Evolutionary conservation across 495 filamentous ascomycete species (phyloP).

Genomic region (Aspergillus leporis): DNA sequence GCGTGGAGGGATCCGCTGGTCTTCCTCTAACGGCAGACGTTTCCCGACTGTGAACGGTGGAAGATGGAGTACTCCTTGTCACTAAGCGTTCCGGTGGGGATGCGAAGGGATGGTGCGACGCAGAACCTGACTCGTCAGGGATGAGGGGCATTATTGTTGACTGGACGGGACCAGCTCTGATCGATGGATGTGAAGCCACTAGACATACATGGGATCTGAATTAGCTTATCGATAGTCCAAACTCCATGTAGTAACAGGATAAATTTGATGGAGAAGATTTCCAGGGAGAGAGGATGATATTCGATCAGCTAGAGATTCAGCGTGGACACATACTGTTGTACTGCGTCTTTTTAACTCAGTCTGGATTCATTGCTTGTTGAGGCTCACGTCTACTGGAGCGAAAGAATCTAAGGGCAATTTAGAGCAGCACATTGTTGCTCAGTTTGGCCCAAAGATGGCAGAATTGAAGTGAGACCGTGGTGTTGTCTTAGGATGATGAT

Average conservation of each 20-base stretch:
- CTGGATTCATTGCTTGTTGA: constrained; percentile 22
- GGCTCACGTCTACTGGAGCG: constrained; percentile 17
- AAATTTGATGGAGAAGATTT: constrained; percentile 9
- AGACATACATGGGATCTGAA: constrained; percentile 15
- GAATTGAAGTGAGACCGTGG: constrained; percentile 1
- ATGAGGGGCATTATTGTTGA: constrained; percentile 46
- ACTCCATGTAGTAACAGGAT: neutral
- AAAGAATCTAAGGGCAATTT: constrained; percentile 11
- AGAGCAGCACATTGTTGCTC: constrained; percentile 28
- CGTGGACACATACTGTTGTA: constrained; percentile 24
- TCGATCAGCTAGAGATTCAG: neutral
- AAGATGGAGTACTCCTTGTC: constrained; percentile 48
- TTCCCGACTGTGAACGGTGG: constrained; percentile 51
- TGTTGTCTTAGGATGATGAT: neutral
- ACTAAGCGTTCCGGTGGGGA: constrained; percentile 44
- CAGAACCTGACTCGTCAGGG: constrained; percentile 41
- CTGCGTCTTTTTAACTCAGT: constrained; percentile 17
- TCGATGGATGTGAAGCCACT: constrained; percentile 45
- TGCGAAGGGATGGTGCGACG: constrained; percentile 44
- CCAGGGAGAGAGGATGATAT: neutral
- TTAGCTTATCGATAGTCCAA: neutral
- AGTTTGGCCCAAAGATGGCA: constrained; percentile 8
- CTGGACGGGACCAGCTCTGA: constrained; percentile 44
- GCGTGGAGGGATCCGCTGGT: constrained; percentile 39
- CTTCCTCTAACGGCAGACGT: constrained; percentile 47